phyloP scores from a whole-genome alignment of 805 yeast species.

The Lipomyces yamadae region DNA sequence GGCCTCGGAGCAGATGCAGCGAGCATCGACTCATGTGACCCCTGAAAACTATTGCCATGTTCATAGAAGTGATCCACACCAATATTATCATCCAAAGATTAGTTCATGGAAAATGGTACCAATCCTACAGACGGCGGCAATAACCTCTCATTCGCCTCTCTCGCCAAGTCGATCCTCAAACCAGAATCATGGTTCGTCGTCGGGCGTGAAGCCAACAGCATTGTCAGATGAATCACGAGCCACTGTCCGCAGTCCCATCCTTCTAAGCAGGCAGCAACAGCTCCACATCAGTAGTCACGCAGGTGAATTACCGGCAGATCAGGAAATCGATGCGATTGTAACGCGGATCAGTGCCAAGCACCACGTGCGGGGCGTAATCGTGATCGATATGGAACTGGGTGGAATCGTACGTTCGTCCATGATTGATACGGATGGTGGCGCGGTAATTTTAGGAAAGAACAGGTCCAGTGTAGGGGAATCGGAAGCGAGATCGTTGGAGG shows the following conservation, averaged over 20 bases:
- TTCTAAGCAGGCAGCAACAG: background rate
- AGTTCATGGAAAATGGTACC: background rate
- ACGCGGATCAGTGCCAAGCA: conserved; percentile 31
- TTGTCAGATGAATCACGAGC: background rate
- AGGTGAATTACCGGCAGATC: conserved; percentile 14
- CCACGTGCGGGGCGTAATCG: conserved; percentile 24
- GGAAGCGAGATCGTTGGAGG: background rate
- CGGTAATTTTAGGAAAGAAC: conserved; percentile 6
- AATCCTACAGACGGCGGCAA: background rate
- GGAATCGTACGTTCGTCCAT: conserved; percentile 21
- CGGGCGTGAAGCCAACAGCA: background rate
- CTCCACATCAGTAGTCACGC: background rate
- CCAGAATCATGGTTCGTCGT: background rate
- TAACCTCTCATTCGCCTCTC: background rate
- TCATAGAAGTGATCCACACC: no score
- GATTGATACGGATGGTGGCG: conserved; percentile 22
- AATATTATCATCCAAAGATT: background rate
- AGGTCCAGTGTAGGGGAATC: background rate
- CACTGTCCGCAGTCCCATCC: background rate
- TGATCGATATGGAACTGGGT: conserved; percentile 22
- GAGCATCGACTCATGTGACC: no score
- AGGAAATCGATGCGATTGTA: conserved; percentile 31
- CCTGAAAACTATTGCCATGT: no score
- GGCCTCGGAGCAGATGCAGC: no score
- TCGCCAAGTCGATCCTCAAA: background rate